Percentiles rank a stretch among this genome's conserved stretches.
phyloP scores from a whole-genome alignment of 2,329 filamentous ascomycete species.

The Cladosporium sp. region DNA sequence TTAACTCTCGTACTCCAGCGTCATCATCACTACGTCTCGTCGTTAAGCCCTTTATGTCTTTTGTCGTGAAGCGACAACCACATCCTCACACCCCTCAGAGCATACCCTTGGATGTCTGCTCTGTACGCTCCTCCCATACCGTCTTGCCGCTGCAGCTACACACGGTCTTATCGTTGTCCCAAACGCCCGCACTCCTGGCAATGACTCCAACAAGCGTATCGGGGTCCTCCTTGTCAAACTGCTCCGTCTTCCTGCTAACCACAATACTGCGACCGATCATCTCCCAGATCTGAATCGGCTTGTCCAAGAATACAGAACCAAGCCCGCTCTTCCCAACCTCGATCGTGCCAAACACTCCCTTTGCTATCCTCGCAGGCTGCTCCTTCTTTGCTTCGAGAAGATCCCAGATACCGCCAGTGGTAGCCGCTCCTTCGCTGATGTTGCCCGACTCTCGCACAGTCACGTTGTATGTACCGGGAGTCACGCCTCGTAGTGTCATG shows the following conservation, averaged over 20 bases:
- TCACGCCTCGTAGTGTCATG: slow-evolving; percentile 79
- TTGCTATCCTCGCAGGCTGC: slow-evolving; percentile 50
- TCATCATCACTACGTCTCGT: slow-evolving; percentile 16
- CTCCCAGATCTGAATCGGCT: slow-evolving; percentile 87
- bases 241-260: slow-evolving; percentile 63
- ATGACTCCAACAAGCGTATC: slow-evolving; percentile 91
- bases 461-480: slow-evolving; percentile 78
- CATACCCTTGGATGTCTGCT: slow-evolving; percentile 90
- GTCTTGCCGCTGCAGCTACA: slow-evolving; percentile 98
- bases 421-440: slow-evolving; percentile 78
- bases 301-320: slow-evolving; percentile 79
- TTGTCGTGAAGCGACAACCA: background rate
- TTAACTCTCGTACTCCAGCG: background rate
- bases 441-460: slow-evolving; percentile 85
- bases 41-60: background rate
- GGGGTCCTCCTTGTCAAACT: slow-evolving; percentile 68
- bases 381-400: slow-evolving; percentile 49
- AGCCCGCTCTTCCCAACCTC: slow-evolving; percentile 74
- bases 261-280: slow-evolving; percentile 92
- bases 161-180: slow-evolving; percentile 98
- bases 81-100: slow-evolving; percentile 42
- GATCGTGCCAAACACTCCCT: slow-evolving; percentile 72
- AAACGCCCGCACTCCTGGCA: slow-evolving; percentile 92
- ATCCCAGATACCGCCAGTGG: slow-evolving; percentile 82
- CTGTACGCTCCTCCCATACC: slow-evolving; percentile 93